Evolutionary conservation across 23 red algal genomes (phyloP).

Genomic region (Gracilaria gracilis): DNA sequence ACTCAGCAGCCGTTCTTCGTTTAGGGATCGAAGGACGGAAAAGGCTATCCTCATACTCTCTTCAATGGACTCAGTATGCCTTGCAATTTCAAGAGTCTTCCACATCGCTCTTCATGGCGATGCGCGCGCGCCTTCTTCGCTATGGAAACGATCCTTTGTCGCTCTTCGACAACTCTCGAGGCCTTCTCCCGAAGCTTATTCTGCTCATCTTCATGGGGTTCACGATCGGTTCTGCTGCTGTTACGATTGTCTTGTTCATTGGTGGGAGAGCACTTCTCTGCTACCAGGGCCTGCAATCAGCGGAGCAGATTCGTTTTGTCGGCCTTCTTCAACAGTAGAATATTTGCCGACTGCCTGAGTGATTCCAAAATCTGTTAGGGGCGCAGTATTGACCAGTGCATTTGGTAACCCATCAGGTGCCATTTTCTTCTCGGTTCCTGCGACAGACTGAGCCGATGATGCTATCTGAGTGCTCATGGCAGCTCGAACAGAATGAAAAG

Average conservation of each 20-base stretch:
- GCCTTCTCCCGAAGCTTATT: neutral
- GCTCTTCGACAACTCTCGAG: slow-evolving; percentile 23
- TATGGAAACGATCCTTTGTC: slow-evolving; percentile 15
- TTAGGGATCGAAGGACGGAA: neutral
- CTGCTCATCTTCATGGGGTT: neutral
- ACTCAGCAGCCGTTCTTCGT: neutral
- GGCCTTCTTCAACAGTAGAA: neutral
- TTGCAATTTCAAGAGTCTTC: neutral
- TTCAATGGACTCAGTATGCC: neutral
- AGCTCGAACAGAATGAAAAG: neutral
- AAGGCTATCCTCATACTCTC: neutral
- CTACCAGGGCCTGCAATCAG: neutral
- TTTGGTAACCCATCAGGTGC: neutral
- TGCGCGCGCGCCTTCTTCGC: neutral
- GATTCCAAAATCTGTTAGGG: neutral
- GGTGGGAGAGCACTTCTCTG: neutral
- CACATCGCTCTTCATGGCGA: neutral
- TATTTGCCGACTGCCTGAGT: neutral
- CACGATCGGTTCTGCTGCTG: neutral
- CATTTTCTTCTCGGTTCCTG: neutral
- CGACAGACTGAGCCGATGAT: neutral
- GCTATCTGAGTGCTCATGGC: neutral
- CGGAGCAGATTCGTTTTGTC: neutral
- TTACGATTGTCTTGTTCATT: neutral
- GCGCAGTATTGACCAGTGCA: neutral